Evolutionary conservation across 371 early-diverging fungal genomes (phyloP).

Genomic region (Antonospora locustae): DNA sequence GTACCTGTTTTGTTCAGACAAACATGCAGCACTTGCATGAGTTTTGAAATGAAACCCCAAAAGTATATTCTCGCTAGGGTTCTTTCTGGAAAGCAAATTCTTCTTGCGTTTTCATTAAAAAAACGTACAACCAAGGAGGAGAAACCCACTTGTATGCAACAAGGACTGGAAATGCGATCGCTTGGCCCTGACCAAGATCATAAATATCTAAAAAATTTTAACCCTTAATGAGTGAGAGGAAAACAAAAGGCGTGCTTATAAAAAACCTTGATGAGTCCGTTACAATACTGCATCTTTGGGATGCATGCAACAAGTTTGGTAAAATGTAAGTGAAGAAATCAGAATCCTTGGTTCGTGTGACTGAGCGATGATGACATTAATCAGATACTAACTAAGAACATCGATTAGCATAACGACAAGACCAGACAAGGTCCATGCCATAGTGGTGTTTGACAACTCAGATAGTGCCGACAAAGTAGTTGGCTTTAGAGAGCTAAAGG

Average conservation of each 20-base stretch:
- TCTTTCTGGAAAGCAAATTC: conserved; percentile 3
- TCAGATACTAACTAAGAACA: no score
- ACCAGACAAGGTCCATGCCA: background rate
- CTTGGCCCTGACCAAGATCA: conserved; percentile 3
- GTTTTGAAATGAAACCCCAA: conserved; percentile 1
- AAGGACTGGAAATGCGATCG: conserved; percentile 2
- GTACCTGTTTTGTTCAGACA: conserved; percentile 1
- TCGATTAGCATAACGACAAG: background rate
- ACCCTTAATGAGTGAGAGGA: conserved; percentile 4
- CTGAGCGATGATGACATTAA: conserved; percentile 31
- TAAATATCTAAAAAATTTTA: conserved; percentile 11
- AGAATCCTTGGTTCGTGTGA: conserved; percentile 28
- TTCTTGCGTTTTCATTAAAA: background rate
- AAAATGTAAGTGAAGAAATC: conserved; percentile 1
- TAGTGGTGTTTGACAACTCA: conserved; percentile 4
- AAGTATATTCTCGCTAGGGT: background rate
- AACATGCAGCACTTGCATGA: conserved; percentile 15
- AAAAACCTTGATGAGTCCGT: background rate
- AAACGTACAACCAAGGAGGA: background rate
- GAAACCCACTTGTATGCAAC: background rate
- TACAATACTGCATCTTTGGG: conserved; percentile 8
- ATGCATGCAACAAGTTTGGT: conserved; percentile 29
- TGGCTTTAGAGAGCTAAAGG: conserved; percentile 1
- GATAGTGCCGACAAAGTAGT: conserved; percentile 4
- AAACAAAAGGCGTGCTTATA: conserved; percentile 23